These are phyloP conservation scores for Triticum aestivum DNA, from an alignment of 176 grass and related monocot genomes.

Conservation along the genomic window IWGSC_CS_RefSeq_v2.1 NC_057794.1:488653405-488653904, in stretches of 20 bases:
- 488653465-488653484: slow-evolving; percentile 56
- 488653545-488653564: slow-evolving; percentile 37
- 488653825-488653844: slow-evolving; percentile 36
- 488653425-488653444: not conserved
- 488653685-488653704: not conserved
- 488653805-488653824: slow-evolving; percentile 12
- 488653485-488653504: slow-evolving; percentile 35
- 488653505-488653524: slow-evolving; percentile 23
- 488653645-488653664: slow-evolving; percentile 39
- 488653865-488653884: not conserved
- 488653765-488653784: slow-evolving; percentile 44
- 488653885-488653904: not conserved
- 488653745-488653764: slow-evolving; percentile 46
- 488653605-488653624: slow-evolving; percentile 33
- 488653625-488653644: slow-evolving; percentile 57
- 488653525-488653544: slow-evolving; percentile 51
- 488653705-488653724: not conserved
- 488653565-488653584: slow-evolving; percentile 7
- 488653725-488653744: not conserved
- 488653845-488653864: slow-evolving; percentile 21
- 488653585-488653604: slow-evolving; percentile 36
- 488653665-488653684: slow-evolving; percentile 44
- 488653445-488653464: slow-evolving; percentile 39
- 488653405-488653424: too few species aligned
- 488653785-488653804: slow-evolving; percentile 56